Evolutionary conservation across 768 basidiomycete genomes (phyloP).

Genomic region (Leccinum arenicola): DNA sequence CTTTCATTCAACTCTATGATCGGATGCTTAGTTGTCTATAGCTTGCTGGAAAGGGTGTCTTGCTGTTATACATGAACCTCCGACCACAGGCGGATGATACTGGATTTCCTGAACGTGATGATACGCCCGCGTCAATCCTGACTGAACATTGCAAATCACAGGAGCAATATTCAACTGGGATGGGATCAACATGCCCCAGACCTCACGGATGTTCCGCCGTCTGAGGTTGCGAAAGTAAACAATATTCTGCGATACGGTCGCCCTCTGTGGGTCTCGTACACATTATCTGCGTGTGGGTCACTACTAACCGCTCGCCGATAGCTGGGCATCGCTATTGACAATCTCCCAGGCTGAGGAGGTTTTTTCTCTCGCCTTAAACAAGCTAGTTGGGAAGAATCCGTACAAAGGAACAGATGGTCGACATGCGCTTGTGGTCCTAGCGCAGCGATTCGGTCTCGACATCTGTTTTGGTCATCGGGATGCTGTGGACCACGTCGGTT

Average conservation of each 20-base stretch:
- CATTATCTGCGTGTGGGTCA: not conserved
- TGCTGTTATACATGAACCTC: not conserved
- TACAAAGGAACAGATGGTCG: not conserved
- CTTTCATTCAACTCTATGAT: not conserved
- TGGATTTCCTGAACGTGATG: no score
- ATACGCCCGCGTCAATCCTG: no score
- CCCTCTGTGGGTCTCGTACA: not conserved
- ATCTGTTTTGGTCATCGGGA: not conserved
- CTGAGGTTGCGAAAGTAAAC: not conserved
- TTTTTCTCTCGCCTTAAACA: not conserved
- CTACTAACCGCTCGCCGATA: not conserved
- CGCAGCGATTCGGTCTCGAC: not conserved
- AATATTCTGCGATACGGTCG: not conserved
- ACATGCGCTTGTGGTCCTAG: slow-evolving; percentile 4
- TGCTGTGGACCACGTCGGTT: not conserved
- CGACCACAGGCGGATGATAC: no score
- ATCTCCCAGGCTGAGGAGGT: not conserved
- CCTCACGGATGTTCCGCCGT: not conserved
- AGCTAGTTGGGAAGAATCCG: not conserved
- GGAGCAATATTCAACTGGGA: not conserved
- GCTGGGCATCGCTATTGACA: not conserved
- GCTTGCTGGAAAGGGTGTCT: not conserved
- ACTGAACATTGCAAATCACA: no score
- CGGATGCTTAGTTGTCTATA: not conserved
- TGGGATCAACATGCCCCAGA: not conserved